Evolutionary conservation across 495 filamentous ascomycete genomes (phyloP).

Genomic region (Darksidea phi): DNA sequence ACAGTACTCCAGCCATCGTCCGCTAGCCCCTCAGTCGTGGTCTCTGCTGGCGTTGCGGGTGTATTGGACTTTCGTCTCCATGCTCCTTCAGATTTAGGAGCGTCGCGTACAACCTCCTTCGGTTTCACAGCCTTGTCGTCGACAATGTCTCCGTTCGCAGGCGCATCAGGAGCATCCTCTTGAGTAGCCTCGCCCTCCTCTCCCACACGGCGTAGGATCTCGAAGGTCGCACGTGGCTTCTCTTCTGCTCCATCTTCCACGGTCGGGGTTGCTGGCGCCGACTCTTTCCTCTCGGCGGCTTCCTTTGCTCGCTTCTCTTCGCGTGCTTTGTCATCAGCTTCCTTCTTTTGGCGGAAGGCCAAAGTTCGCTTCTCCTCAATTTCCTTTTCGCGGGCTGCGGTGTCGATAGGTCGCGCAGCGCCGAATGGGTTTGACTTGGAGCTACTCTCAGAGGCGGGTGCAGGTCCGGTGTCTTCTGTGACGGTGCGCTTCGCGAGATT

Average conservation of each 20-base stretch:
- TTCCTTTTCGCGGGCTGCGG: constrained; percentile 78
- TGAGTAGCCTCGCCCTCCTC: constrained; percentile 35
- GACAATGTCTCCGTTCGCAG: constrained; percentile 42
- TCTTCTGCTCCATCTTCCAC: constrained; percentile 42
- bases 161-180: constrained; percentile 33
- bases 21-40: constrained; percentile 26
- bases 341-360: constrained; percentile 74
- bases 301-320: constrained; percentile 67
- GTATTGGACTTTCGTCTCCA: constrained; percentile 35
- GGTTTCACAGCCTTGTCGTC: constrained; percentile 46
- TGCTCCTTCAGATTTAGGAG: constrained; percentile 22
- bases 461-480: constrained; percentile 62
- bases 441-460: constrained; percentile 52
- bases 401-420: constrained; percentile 85
- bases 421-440: constrained; percentile 90
- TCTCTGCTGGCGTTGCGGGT: constrained; percentile 21
- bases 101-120: constrained; percentile 39
- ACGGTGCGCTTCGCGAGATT: constrained; percentile 88
- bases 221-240: constrained; percentile 36
- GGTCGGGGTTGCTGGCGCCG: constrained; percentile 31
- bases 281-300: constrained; percentile 42
- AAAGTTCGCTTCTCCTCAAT: constrained; percentile 82
- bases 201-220: constrained; percentile 39
- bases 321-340: constrained; percentile 81
- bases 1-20: constrained; percentile 39